Evolutionary conservation across 768 basidiomycete genomes (phyloP), one percentile per base, ranked within the genome.

Genomic region (Suillus spraguei): DNA sequence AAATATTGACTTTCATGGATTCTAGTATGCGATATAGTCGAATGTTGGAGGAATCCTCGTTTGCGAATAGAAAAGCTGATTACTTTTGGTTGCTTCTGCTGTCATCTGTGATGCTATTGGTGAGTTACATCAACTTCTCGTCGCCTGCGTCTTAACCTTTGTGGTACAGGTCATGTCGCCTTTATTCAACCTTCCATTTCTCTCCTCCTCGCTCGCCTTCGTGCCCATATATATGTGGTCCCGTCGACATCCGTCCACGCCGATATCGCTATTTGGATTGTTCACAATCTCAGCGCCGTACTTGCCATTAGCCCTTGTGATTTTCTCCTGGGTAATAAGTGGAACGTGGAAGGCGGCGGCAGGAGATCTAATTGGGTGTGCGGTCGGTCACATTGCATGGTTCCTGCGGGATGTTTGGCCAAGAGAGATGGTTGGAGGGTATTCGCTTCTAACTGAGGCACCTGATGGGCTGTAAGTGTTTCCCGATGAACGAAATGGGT

Each of bases 211-310:
- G 0, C 85, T 97, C 36, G 95, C 95, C 0, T 97, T 97, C 71
- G 93, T 97, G 3, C 91, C 97, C 4, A 97, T 98, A 46, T 99
- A 99, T 75, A 82, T 99, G 64, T 99, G 97, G 97, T 95, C 95
- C 20, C 82, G 97, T 60, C 84, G 95, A 24, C 97, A 99, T 73
- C 95, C 97, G 4, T 87, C 90, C 5, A 94, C 95, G 4, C 94
- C 94, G n/a, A 95, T 99, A 63, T 96, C 94, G 3, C 85, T 99
- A 17, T 97, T 99, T 69, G 97, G 97, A 10, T 80, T 99, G 33
- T 83, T 99, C 70, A 98, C 94, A 4, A 95, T 99, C 71, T 91
- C 94, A 0, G 97, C 97, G 0, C 94, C 97, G 0, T 98, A 99
- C 75, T 88, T 99, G 7, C 97, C 97, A 3, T 77, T 96, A 36